These are phyloP conservation scores for Helianthus annuus DNA, from an alignment of 129 eudicot species.

Conservation along the genomic window DNA sequence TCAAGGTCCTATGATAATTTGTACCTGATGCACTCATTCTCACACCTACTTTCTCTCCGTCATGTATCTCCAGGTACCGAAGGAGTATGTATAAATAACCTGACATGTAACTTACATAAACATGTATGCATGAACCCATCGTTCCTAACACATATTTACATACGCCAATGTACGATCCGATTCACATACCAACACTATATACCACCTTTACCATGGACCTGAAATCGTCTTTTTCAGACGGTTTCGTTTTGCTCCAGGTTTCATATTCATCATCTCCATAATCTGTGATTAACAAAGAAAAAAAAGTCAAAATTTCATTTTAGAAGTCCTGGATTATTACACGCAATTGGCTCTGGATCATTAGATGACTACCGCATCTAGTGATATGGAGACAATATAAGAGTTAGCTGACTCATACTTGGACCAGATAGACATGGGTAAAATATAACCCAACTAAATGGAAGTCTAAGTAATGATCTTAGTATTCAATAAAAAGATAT, in stretches of 20 bases:
- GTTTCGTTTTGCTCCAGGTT: constrained; percentile 53
- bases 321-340: not conserved
- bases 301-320: not conserved
- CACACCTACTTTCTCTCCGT: constrained; percentile 15
- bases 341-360: not conserved
- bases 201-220: constrained; percentile 73
- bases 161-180: not conserved
- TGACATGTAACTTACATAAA: constrained; percentile 22
- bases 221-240: constrained; percentile 76
- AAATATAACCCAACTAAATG: not conserved
- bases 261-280: constrained; percentile 64
- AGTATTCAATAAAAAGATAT: too few relatives aligned
- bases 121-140: constrained; percentile 16
- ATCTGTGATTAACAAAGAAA: constrained; percentile 39
- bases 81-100: constrained; percentile 18
- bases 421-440: too few relatives aligned
- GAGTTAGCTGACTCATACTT: too few relatives aligned
- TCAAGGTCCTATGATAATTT: constrained; percentile 3
- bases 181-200: constrained; percentile 8
- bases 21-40: constrained; percentile 15
- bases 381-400: too few relatives aligned
- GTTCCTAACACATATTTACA: constrained; percentile 30
- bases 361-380: not conserved
- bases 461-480: too few relatives aligned
- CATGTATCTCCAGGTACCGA: constrained; percentile 22